These are phyloP conservation scores for Botrytis cinerea DNA, from an alignment of 2,329 filamentous ascomycete genomes.

Conservation along the genomic window DNA sequence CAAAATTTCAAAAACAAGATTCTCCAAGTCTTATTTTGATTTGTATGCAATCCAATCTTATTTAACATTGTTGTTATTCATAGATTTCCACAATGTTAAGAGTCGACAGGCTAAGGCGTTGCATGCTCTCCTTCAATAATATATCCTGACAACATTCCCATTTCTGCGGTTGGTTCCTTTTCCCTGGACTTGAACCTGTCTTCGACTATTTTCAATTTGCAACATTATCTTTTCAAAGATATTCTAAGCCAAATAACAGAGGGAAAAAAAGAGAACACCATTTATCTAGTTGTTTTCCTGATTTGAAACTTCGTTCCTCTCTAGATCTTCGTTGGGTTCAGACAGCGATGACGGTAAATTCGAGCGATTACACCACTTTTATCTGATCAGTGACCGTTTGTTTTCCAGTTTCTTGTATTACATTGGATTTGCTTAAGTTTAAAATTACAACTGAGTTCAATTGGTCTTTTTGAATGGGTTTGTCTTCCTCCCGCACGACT, in stretches of 20 bases:
- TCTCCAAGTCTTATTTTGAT: background rate
- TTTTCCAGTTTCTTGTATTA: background rate
- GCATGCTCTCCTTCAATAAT: background rate
- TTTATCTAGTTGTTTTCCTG: background rate
- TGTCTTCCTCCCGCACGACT: no score
- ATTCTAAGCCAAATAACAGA: background rate
- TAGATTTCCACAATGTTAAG: accelerated
- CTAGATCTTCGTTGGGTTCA: background rate
- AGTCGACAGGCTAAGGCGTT: no score
- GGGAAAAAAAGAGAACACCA: background rate
- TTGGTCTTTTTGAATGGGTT: no score
- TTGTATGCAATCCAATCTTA: background rate
- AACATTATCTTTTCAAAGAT: accelerated
- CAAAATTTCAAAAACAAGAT: no score
- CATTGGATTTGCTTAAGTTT: background rate
- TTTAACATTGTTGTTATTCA: background rate
- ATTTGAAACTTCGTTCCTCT: background rate
- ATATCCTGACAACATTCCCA: background rate
- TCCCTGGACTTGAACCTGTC: background rate
- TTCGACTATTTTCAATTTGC: background rate
- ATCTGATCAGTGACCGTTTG: background rate
- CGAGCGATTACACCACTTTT: background rate
- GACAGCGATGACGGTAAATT: background rate
- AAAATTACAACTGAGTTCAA: no score
- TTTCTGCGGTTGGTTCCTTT: background rate